Evolutionary conservation across 2,329 filamentous ascomycete species (phyloP), one percentile per base, ranked within the genome.

Genomic region (Helotiales sp.): DNA sequence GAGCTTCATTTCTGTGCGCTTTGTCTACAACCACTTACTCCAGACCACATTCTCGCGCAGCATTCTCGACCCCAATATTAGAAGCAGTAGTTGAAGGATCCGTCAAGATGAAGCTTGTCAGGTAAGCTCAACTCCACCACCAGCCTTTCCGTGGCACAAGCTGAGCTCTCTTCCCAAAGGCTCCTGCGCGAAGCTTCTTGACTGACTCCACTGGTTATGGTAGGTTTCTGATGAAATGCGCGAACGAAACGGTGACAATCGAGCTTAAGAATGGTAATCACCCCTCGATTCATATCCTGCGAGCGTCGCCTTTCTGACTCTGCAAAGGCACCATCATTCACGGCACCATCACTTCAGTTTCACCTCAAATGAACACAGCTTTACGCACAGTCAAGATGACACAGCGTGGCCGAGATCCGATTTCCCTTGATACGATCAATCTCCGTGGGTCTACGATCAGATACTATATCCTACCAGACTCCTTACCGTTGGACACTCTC

Each of bases 181-280:
- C 73, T 71, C 67, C 67, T 58, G 61, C 66, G 31, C 66, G 57
- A 67, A 68, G 63, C 70, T 70, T 68, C n/a, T 70, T 72, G 70
- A 66, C 70, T 71, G 64, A 71, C 67, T 57, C 38, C 63, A 54
- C 42, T 64, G 38, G 48, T 47, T 46, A 50, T 64, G 67, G 62
- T 75, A 98, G 95, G 75, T 99, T 99, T 76, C 82, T 99, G 69
- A 98, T 98, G 93, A 99, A 99, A 82, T 98, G 93, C 77, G 87
- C 90, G 76, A 98, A 97, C 77, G 95, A 99, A 81, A 96, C 95
- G 70, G 95, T 98, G 70, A 98, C 93, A 44, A 90, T 99, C 75
- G 95, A 99, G 77, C 82, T 99, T 67, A 99, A 99, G 77, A 98
- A 98, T 84, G 95, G 93, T 95, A 80, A 46, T 75, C 68, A 44